A percentile compares a stretch with the other conserved stretches of the same genome.
Evolutionary conservation across 495 filamentous ascomycete genomes (phyloP).

Genomic region (Poronia punctata): DNA sequence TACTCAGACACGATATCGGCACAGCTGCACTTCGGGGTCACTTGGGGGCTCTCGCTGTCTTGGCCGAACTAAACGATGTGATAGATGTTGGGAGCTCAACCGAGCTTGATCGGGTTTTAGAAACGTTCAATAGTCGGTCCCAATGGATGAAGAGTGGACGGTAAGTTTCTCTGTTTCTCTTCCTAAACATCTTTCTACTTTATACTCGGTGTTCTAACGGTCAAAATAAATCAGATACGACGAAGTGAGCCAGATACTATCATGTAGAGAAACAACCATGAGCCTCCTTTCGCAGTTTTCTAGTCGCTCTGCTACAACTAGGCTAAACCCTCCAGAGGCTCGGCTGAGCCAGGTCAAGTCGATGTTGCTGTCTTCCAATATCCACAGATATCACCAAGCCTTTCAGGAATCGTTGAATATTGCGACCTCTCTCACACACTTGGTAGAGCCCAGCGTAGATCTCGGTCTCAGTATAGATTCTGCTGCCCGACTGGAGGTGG

Average conservation of each 20-base stretch:
- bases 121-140: conserved; percentile 56
- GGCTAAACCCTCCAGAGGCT: conserved; percentile 52
- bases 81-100: conserved; percentile 50
- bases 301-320: conserved; percentile 51
- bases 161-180: conserved; percentile 37
- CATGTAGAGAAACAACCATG: conserved; percentile 72
- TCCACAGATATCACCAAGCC: conserved; percentile 70
- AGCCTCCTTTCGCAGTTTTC: conserved; percentile 66
- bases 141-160: conserved; percentile 72
- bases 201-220: too few species aligned
- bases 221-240: conserved; percentile 68
- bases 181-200: conserved; percentile 5
- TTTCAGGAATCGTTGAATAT: conserved; percentile 79
- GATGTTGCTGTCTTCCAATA: conserved; percentile 63
- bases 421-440: conserved; percentile 68
- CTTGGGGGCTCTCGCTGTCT: conserved; percentile 64
- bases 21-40: conserved; percentile 54
- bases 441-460: conserved; percentile 58
- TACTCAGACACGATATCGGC: conserved; percentile 50
- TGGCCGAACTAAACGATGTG: conserved; percentile 78
- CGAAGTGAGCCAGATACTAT: conserved; percentile 74
- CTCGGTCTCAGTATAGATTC: conserved; percentile 70
- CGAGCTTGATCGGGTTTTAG: conserved; percentile 56
- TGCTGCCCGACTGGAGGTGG: conserved; percentile 67
- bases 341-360: conserved; percentile 64